Percentiles rank a stretch among this genome's conserved stretches.
These are phyloP conservation scores for Hordeum vulgare DNA, from an alignment of 176 grass and related monocot genomes.

Conservation along the genomic window DNA sequence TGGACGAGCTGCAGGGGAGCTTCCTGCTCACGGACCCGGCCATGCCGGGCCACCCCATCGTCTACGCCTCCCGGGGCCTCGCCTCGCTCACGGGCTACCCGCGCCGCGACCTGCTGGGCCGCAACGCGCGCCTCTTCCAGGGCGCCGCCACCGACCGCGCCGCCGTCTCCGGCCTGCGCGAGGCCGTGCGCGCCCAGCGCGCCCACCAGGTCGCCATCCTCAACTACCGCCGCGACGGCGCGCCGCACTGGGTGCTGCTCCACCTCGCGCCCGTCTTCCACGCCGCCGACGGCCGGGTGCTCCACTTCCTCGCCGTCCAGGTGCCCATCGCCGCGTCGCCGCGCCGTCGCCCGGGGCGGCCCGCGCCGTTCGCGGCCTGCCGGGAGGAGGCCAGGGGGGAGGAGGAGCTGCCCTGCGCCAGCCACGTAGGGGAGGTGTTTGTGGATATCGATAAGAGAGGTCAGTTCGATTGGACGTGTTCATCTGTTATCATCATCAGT, in stretches of 20 bases:
- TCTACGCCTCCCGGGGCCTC: constrained; percentile 69
- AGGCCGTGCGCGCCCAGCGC: constrained; percentile 60
- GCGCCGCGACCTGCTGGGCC: constrained; percentile 55
- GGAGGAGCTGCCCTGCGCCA: constrained; percentile 39
- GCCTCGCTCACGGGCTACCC: constrained; percentile 56
- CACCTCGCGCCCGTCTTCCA: constrained; percentile 80
- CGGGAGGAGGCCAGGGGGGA: constrained; percentile 56
- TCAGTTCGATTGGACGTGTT: constrained; percentile 15
- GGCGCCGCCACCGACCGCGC: constrained; percentile 68
- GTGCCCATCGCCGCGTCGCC: constrained; percentile 42
- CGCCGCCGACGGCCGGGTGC: constrained; percentile 44
- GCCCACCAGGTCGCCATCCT: constrained; percentile 54
- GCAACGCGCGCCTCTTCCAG: constrained; percentile 79
- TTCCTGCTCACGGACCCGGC: constrained; percentile 89
- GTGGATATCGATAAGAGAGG: constrained; percentile 65
- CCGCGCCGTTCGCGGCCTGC: constrained; percentile 35
- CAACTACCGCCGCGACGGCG: constrained; percentile 83
- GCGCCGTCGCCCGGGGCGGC: background rate
- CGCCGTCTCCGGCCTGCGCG: constrained; percentile 55
- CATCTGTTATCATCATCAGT: background rate
- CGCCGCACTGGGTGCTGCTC: constrained; percentile 74
- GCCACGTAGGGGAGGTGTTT: constrained; percentile 41
- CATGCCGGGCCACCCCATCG: constrained; percentile 83
- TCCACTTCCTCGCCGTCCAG: constrained; percentile 89
- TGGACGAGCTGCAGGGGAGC: constrained; percentile 63